Base-by-base conservation (phyloP, 2,329 filamentous ascomycete genomes). In the Diaporthe caulivora region DNA sequence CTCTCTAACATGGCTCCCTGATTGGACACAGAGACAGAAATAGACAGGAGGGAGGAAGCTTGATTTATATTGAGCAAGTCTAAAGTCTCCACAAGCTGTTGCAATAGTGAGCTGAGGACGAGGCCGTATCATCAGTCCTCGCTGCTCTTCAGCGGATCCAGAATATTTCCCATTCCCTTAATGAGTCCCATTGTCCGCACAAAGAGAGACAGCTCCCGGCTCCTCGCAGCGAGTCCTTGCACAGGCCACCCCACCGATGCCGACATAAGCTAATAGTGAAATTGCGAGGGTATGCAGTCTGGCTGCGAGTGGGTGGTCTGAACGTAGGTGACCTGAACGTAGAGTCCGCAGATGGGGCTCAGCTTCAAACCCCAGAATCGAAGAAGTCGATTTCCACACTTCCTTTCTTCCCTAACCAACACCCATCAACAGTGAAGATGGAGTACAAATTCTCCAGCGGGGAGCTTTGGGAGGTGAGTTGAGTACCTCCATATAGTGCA, bases 301-400 rank as follows among this genome's bases (percentile, higher is more conserved):
- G 15, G n/a, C 62, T 26, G 47, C 47, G 7, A 49, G 21, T 15
- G 34, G 7, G 11, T 49, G 60, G 44, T 4, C 60, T 65, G 60
- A 62, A 62, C 24, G 57, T 37, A 62, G 31, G 10, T 47, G 60
- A 26, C 7, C 60, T 64, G 60, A 62, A 62, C 26, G 58, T 40
- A 62, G 34, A 40, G 37, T 10, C 37, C 13, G 37, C 37, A 40
- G 40, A 44, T 21, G 18, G 21, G 21, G 17, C 21, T 24, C 42
- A 24, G 29, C 31, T 18, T 18, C 2, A 26, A 37, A 26, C 26
- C n/a, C n/a, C 31, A 51, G 44, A 29, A 47, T 5, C 37, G 31
- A 53, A 67, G 26, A 53, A 53, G 18, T 53, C n/a, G 5, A 26
- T 40, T 8, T 67, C 21, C 6, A 15, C 44, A 21, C 5, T 26